phyloP scores from a whole-genome alignment of 1,284 basidiomycete species.

The Vanrija pseudolonga region DNA sequence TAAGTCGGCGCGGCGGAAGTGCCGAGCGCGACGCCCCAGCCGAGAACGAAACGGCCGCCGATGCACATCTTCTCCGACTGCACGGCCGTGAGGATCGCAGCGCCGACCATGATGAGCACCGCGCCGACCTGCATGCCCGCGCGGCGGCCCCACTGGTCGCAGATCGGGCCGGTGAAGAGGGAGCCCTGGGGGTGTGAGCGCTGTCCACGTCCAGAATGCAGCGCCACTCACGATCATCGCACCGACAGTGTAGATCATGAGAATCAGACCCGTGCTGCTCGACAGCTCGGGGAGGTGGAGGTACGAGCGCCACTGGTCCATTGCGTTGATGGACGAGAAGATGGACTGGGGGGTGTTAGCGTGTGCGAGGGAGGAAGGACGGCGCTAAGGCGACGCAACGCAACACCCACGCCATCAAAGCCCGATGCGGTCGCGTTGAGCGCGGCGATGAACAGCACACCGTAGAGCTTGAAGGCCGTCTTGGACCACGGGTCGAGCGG shows the following conservation, averaged over 20 bases:
- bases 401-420: conserved; percentile 19
- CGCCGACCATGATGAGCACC: neutral
- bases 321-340: conserved; percentile 25
- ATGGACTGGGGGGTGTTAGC: conserved; percentile 12
- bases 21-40: neutral
- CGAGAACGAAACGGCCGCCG: neutral
- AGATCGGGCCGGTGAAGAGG: neutral
- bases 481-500: conserved; percentile 19
- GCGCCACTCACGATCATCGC: conserved; percentile 10
- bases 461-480: conserved; percentile 20
- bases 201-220: too few relatives aligned
- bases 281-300: conserved; percentile 17
- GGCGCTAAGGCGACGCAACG: neutral
- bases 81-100: neutral
- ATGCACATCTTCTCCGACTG: neutral
- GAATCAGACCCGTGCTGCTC: conserved; percentile 17
- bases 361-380: neutral
- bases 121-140: neutral
- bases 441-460: conserved; percentile 19
- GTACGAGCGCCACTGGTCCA: conserved; percentile 19
- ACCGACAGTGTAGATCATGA: conserved; percentile 25
- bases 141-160: neutral
- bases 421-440: conserved; percentile 21
- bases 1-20: conserved; percentile 1
- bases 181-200: conserved; percentile 6